phyloP scores from a whole-genome alignment of 371 early-diverging fungal species.

The Apophysomyces variabilis region DNA sequence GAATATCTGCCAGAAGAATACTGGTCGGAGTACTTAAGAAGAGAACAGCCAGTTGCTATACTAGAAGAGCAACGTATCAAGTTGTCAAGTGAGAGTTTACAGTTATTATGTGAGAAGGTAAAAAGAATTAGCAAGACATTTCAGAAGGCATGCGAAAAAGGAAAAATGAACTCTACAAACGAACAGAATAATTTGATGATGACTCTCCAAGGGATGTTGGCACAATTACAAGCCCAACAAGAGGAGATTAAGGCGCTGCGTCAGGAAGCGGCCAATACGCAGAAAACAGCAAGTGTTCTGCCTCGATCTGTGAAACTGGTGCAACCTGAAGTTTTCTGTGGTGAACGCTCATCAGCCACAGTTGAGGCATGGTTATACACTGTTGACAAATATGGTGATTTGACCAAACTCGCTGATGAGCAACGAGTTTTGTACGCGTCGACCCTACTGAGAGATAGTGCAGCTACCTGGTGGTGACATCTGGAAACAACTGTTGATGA shows the following conservation, averaged over 20 bases:
- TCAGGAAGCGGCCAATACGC: neutral
- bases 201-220: constrained; percentile 6
- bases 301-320: neutral
- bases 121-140: too few species aligned
- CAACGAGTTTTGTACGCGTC: constrained; percentile 10
- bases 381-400: constrained; percentile 13
- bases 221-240: constrained; percentile 5
- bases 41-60: too few species aligned
- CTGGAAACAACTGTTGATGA: constrained; percentile 2
- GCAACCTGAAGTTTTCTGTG: constrained; percentile 9
- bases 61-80: too few species aligned
- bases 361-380: constrained; percentile 16
- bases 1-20: too few species aligned
- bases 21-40: too few species aligned
- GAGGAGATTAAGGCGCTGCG: constrained; percentile 5
- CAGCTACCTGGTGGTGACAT: constrained; percentile 15
- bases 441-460: constrained; percentile 5
- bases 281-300: neutral
- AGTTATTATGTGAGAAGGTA: too few species aligned
- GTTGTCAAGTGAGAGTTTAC: too few species aligned
- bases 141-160: neutral
- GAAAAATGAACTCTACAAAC: neutral
- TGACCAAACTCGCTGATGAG: constrained; percentile 9
- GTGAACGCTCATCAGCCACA: constrained; percentile 12
- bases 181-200: neutral